Base-by-base conservation (phyloP, 768 basidiomycete species). In the Termitomyces sp. region DNA sequence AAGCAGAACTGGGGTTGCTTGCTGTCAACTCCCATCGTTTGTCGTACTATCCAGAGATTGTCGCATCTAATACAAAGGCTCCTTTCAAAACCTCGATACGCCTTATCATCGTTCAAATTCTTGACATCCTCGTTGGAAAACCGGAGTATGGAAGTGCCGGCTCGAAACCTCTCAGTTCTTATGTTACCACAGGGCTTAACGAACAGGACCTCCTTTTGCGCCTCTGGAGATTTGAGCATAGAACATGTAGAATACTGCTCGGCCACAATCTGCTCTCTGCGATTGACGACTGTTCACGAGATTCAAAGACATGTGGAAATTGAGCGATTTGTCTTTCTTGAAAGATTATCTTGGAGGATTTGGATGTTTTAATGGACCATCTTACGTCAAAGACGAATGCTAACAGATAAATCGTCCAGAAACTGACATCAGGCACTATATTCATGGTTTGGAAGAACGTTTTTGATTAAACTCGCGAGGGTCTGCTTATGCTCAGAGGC, bases 1-100 rank as follows among this genome's bases (percentile, higher is more conserved):
- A 55, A 54, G 12, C 65, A 32, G 51, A 53, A 12, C 55, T 65
- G 24, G 55, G 48, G 37, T 55, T 46, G 10, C 64, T 67, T 20
- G 46, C 61, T 1, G 43, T 69, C 41, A 66, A 66, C 46, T 55
- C 59, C 24, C 66, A 65, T 43, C 58, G 66, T 39, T 62, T 63
- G 12, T 56, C 59, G 1, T 65, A 61, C 46, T 57, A 65, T n/a
- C 63, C 64, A 4, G 66, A 65, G 2, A 34, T 59, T 2, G 60
- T 52, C 39, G 56, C 53, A 20, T 59, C 43, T 16, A 46, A 57
- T 32, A 55, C 27, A 16, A n/a, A 53, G 20, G 55, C 47, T 13
- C 39, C 46, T 16, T 44, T 56, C 39, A 52, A 10, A 43, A 51
- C 22, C 49, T 65, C 18, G 61, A 63, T 18, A 29, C n/a, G n/a